Conservation (phyloP, 2,329 filamentous ascomycete genomes). For the Scortechinia acanthostroma region DNA sequence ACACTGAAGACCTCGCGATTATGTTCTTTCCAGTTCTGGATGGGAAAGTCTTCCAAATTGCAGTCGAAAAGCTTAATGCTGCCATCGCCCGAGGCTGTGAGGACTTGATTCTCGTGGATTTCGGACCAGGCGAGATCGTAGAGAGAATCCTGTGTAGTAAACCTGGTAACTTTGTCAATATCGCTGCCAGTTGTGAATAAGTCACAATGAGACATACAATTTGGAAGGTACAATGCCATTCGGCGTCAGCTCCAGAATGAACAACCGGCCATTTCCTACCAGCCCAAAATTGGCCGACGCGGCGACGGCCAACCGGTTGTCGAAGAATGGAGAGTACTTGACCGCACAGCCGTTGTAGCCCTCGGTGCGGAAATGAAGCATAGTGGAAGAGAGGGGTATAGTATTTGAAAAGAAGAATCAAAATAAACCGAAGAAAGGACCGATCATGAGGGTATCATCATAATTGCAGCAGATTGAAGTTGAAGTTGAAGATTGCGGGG, state of each 20-base stretch:
- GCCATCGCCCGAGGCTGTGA: conserved; percentile 85
- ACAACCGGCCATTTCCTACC: conserved; percentile 88
- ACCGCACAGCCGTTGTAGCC: conserved; percentile 95
- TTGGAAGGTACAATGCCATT: conserved; percentile 72
- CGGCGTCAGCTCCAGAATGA: conserved; percentile 74
- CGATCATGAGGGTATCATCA: no score
- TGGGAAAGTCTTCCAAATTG: conserved; percentile 72
- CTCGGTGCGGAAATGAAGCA: conserved; percentile 90
- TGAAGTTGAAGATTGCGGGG: no score
- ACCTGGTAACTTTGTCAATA: no score
- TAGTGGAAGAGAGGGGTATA: no score
- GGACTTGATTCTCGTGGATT: conserved; percentile 87
- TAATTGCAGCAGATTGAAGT: no score
- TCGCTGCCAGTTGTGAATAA: no score
- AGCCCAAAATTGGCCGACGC: conserved; percentile 93
- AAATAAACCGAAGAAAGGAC: no score
- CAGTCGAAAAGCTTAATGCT: conserved; percentile 92
- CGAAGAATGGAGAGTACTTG: conserved; percentile 98
- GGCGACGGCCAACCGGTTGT: conserved; percentile 84
- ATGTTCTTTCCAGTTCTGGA: conserved; percentile 90
- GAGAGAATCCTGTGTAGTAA: conserved; percentile 93
- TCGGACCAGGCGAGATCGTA: conserved; percentile 96
- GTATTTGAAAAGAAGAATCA: no score
- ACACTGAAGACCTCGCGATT: conserved; percentile 88
- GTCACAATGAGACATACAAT: no score